Conservation (phyloP, 1,284 basidiomycete genomes). For the Apiotrichum laibachii region DNA sequence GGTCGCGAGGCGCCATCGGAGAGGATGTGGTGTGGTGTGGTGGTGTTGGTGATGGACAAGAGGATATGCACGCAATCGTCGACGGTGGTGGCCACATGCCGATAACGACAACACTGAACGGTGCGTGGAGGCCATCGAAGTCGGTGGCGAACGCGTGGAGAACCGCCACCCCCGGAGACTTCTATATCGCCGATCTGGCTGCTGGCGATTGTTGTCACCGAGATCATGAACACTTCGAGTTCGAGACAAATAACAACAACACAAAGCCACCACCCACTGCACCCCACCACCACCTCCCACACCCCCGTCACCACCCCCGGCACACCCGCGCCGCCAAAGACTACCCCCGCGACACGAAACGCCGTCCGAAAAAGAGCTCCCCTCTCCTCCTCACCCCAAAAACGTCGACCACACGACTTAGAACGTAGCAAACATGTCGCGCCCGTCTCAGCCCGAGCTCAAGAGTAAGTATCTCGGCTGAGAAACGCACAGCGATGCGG, state of each 20-base stretch:
- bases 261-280: background rate
- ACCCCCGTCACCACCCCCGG: too few species aligned
- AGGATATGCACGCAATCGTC: too few species aligned
- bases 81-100: too few species aligned
- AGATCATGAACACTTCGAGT: background rate
- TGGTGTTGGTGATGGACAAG: background rate
- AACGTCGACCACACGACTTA: background rate
- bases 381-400: background rate
- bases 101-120: background rate
- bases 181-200: background rate
- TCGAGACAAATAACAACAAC: conserved; percentile 2
- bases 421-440: conserved; percentile 61
- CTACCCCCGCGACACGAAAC: background rate
- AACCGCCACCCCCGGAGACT: too few species aligned
- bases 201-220: background rate
- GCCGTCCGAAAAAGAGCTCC: background rate
- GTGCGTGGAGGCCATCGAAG: too few species aligned
- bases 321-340: too few species aligned
- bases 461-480: conserved; percentile 62
- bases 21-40: background rate
- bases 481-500: background rate
- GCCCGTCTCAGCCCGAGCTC: conserved; percentile 86
- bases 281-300: background rate
- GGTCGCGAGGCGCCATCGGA: conserved; percentile 45
- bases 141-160: too few species aligned